Evolutionary conservation across 768 basidiomycete species (phyloP), one percentile per base, ranked within the genome.

Genomic region (Chalciporus chontae): DNA sequence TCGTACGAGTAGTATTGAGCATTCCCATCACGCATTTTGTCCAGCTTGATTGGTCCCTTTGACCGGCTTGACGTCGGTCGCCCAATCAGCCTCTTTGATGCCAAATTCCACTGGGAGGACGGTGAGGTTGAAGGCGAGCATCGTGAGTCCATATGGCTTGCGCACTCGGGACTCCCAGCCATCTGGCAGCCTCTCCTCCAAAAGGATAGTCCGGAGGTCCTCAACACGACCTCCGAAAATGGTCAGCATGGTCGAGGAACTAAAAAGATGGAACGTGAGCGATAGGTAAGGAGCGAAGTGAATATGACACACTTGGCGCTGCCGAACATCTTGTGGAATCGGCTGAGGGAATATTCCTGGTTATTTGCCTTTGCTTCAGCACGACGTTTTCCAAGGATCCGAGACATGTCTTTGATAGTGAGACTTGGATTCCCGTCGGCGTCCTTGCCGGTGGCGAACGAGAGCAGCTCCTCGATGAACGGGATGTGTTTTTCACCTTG

Each of bases 141-240:
- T 59, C 1, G 89, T 87, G 32, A 89, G 65, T 0, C 89, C 87
- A 45, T 72, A 68, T 1, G 69, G 77, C 44, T 75, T 67, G 40
- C 76, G 72, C 15, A 80, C 61, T 18, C 76, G 70, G 0, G 88
- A 74, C 60, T 89, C 85, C 86, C 87, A 91, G 9, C 81, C 80
- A 0, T 84, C 72, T 0, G 84, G 83, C 19, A 91, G 60, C 6
- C 86, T 79, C 55, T 91, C 89, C 29, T 91, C 83, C 5, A 74
- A 58, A 32, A 91, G 65, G 27, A 87, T 52, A 1, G 74, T 52
- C 43, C 76, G 69, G 23, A 90, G 59, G 53, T 85, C 84, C 1
- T 71, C 63, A 8, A 84, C 60, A 29, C 74, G 72, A 1, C 88
- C 87, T 7, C 85, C 90, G 54, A 88, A 84, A 46, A 84, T 79